These are phyloP conservation scores for Angomonas ambiguus DNA, from an alignment of 208 protist genomes.

Conservation along the genomic window DNA sequence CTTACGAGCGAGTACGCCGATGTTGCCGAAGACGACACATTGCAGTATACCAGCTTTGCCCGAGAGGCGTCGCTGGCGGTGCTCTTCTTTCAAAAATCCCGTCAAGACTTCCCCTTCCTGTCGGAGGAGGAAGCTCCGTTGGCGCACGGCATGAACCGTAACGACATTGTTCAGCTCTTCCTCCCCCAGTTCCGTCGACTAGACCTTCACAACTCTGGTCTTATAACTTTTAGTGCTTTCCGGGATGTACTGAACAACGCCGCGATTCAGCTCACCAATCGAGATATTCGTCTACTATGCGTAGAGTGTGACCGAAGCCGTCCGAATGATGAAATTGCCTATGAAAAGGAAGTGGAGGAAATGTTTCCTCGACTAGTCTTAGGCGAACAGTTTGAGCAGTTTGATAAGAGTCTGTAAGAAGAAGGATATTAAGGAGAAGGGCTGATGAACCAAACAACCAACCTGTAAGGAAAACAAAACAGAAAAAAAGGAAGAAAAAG, in stretches of 20 bases:
- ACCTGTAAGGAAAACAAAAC: no score
- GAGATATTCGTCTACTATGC: slow-evolving; percentile 68
- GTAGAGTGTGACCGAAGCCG: slow-evolving; percentile 49
- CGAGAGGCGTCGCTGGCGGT: slow-evolving; percentile 47
- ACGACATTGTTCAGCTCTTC: slow-evolving; percentile 78
- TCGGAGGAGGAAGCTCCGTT: slow-evolving; percentile 27
- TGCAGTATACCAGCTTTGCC: slow-evolving; percentile 71
- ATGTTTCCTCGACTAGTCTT: slow-evolving; percentile 78
- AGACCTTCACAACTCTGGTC: slow-evolving; percentile 51
- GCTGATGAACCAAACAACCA: no score
- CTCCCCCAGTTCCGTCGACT: slow-evolving; percentile 62
- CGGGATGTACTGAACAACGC: slow-evolving; percentile 53
- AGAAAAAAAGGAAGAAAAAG: not conserved
- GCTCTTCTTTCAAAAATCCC: slow-evolving; percentile 67
- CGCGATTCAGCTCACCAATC: slow-evolving; percentile 74
- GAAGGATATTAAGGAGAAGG: no score
- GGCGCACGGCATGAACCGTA: slow-evolving; percentile 79
- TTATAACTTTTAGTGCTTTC: slow-evolving; percentile 65
- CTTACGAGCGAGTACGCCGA: slow-evolving; percentile 46
- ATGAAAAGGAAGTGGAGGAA: slow-evolving; percentile 57
- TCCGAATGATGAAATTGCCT: slow-evolving; percentile 55
- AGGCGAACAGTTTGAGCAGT: slow-evolving; percentile 58
- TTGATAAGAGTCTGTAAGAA: slow-evolving; percentile 41
- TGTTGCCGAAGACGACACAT: slow-evolving; percentile 33
- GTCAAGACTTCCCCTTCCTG: slow-evolving; percentile 51